Evolutionary conservation across 352 stramenopile genomes (phyloP).

Genomic region (Pythium volutum): DNA sequence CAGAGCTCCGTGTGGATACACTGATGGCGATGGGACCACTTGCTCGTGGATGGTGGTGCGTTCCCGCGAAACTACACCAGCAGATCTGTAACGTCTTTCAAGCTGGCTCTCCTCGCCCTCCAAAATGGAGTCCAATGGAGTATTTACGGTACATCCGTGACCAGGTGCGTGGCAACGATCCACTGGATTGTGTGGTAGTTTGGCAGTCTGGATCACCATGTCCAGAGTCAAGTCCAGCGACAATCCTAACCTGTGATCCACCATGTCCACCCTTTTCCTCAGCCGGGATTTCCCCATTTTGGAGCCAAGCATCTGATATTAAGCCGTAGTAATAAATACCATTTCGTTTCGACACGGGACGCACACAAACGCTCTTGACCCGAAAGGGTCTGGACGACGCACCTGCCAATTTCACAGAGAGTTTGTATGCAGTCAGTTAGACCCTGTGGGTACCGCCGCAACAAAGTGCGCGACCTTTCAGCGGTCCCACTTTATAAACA

Average conservation of each 20-base stretch:
- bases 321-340: background rate
- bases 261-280: background rate
- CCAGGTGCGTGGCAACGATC: background rate
- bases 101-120: background rate
- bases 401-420: background rate
- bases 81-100: background rate
- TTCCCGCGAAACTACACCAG: conserved; percentile 4
- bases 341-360: background rate
- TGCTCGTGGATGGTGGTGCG: background rate
- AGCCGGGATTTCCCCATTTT: background rate
- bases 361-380: background rate
- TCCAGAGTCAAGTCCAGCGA: background rate
- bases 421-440: conserved; percentile 20
- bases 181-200: background rate
- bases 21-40: background rate
- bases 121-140: background rate
- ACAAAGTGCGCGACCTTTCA: conserved; percentile 14
- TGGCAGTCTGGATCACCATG: background rate
- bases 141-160: background rate
- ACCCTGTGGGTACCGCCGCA: conserved; percentile 3
- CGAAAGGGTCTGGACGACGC: background rate
- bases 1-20: background rate
- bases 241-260: background rate
- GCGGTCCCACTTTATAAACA: conserved; percentile 2
- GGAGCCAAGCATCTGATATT: no score